Base-by-base conservation (phyloP, 129 eudicot species). In the Flaveria sonorensis region DNA sequence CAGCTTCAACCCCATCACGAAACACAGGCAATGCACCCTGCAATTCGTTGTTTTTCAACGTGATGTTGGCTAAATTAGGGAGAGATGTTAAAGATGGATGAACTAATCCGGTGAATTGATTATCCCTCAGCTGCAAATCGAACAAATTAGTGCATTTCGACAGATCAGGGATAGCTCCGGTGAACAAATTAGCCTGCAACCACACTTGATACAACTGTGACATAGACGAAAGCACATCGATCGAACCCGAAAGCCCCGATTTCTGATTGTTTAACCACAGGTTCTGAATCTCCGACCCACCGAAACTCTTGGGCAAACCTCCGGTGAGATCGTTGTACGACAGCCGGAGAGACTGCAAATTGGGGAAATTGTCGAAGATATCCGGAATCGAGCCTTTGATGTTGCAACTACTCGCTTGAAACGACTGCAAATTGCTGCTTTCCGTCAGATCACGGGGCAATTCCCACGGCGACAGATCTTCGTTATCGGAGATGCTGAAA, bases 91-190 rank as follows among this genome's bases (percentile, higher is more conserved):
- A 4, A 0, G 88, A 75, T 1, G 48, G 50, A 8, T 91, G 93
- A 40, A 90, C 85, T 15, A 84, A 19, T 0, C 96, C 96, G 13
- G 93, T 88, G 6, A 90, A 81, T 48, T 77, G 88, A 42, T 90
- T 90, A 70, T 84, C 92, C 71, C 96, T 72, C 19, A 90, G 89
- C 81, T 90, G 96, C 66, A 90, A 84, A 86, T 90, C 96, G 28
- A 86, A 86, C 11, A 88, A 45, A 52, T 78, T 64, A 0, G 3
- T 8, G 28, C 96, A 88, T 36, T 70, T 81, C 0, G 88, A 77
- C 21, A 88, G 75, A 60, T 90, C 93, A 5, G 96, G 96, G 4
- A 90, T 68, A 2, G 77, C 20, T 20, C 96, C 93, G 5, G 93
- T 86, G 64, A 90, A 90, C 0, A 73, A 53, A 74, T 90, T 88